Evolutionary conservation across 495 filamentous ascomycete genomes (phyloP), one percentile per base, ranked within the genome.

Genomic region (Hyaloscypha hepaticicola): DNA sequence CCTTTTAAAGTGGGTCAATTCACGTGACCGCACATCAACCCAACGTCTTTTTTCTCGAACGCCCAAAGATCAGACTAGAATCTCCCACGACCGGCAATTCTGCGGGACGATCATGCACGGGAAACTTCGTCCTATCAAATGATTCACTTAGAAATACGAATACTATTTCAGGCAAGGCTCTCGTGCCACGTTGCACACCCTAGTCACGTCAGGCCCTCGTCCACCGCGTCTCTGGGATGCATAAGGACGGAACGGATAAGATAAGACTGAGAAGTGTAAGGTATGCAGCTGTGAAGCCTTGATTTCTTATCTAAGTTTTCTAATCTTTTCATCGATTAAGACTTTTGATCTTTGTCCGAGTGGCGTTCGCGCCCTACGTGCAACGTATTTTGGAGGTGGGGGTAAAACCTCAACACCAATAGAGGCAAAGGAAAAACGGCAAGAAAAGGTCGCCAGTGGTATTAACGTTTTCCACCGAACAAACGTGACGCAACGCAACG

Each of bases 211-310:
- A n/a, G n/a, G n/a, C n/a, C n/a, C n/a, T n/a, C n/a, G n/a, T n/a
- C n/a, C n/a, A n/a, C n/a, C n/a, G 38, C 38, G 38, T 45, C 16
- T 19, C 38, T 4, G 3, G 19, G 1, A 16, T 16, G 38, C 19
- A 45, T 19, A 16, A 1, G 6, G 38, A 45, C 14, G 55, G 55
- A 19, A 58, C 19, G 0, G 22, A 58, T 3, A 58, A 38, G 19
- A 11, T n/a, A 5, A 58, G 55, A 38, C 1, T 11, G 28, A 14
- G 16, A n/a, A 5, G 24, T 51, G 24, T 26, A 19, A 53, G 38
- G 31, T 25, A 19, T 29, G 49, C 33, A 53, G 60, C 60, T 38
- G 60, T 63, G 60, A 63, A 63, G 60, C 60, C 3, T 63, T n/a
- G 26, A 38, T 55, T 63, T 55, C 53, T 50, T 55, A 55, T 63